Base-by-base conservation (phyloP, 345 rosid genomes). In the Hirschfeldia incana region DNA sequence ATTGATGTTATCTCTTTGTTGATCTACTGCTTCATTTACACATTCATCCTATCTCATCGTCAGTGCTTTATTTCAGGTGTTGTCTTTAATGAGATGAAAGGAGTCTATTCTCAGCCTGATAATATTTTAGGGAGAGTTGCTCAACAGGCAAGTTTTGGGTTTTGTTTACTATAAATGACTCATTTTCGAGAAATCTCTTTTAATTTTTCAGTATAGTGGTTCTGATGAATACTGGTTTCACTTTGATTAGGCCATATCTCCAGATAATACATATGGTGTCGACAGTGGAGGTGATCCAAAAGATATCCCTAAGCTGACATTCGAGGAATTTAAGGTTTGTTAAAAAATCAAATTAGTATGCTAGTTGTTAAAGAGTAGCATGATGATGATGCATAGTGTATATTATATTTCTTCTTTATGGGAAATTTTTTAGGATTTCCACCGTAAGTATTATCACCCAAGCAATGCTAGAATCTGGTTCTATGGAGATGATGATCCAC, bases 81-180 rank as follows among this genome's bases (percentile, higher is more conserved):
- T 82, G 97, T 94, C 72, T 94, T 94, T 75, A 94, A 94, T 79
- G 98, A 94, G 88, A 94, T 94, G 97, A 94, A 92, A 85, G 98
- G 98, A 66, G 97, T 94, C 67, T 94, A 94, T 67, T 94, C 98
- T 30, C 98, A 94, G 87, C 98, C 98, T 32, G 98, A 94, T 83
- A 94, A 88, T 84, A 89, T 92, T 55, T 81, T 94, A 81, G 97
- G 97, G 42, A 86, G 95, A 15, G 67, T 86, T 76, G 79, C 95
- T 64, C 97, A 91, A 63, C 97, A 87, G 97, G 98, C 82, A 85
- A 81, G 85, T 82, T 62, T 70, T 71, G 57, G 15, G 32, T 60
- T 76, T 57, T 67, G 37, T 27, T 60, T 72, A n/a, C 36, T 75
- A 1, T 78, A 72, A 16, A 36, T 78, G 27, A n/a, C n/a, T n/a